Conservation (phyloP, 768 basidiomycete species). For the Lactifluus echinatus region DNA sequence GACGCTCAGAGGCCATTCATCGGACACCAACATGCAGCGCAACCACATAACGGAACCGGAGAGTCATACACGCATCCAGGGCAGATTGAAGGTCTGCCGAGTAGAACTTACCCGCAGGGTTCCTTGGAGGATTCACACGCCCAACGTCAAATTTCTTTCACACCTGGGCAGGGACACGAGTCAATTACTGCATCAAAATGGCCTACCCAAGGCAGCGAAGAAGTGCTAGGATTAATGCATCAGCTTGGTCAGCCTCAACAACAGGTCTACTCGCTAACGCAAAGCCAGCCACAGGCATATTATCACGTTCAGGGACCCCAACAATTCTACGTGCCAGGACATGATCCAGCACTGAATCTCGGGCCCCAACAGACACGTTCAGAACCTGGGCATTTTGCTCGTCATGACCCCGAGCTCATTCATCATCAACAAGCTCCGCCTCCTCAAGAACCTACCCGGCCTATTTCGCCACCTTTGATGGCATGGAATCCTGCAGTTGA, state of each 20-base stretch:
- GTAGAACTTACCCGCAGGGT: not conserved
- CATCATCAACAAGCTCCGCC: constrained; percentile 21
- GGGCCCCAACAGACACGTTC: constrained; percentile 23
- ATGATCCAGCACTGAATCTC: constrained; percentile 20
- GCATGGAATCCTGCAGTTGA: constrained; percentile 78
- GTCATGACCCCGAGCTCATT: constrained; percentile 22
- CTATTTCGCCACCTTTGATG: constrained; percentile 53
- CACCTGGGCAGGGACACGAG: not conserved
- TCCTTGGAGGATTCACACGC: not conserved
- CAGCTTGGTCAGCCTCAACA: not conserved
- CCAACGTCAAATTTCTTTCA: not conserved
- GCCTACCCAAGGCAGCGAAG: not conserved
- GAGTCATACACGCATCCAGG: not conserved
- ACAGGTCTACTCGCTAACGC: not conserved
- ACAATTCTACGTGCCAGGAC: constrained; percentile 12
- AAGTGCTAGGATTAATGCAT: not conserved
- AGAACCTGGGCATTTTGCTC: constrained; percentile 14
- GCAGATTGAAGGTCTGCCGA: not conserved
- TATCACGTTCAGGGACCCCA: constrained; percentile 3
- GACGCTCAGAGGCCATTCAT: not conserved
- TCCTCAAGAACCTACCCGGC: constrained; percentile 32
- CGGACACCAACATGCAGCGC: not conserved
- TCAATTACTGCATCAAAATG: not conserved
- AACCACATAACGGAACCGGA: not conserved
- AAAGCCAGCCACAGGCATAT: not conserved